Base-by-base conservation (phyloP, 306 rosid genomes). In the Dryas drummondii region DNA sequence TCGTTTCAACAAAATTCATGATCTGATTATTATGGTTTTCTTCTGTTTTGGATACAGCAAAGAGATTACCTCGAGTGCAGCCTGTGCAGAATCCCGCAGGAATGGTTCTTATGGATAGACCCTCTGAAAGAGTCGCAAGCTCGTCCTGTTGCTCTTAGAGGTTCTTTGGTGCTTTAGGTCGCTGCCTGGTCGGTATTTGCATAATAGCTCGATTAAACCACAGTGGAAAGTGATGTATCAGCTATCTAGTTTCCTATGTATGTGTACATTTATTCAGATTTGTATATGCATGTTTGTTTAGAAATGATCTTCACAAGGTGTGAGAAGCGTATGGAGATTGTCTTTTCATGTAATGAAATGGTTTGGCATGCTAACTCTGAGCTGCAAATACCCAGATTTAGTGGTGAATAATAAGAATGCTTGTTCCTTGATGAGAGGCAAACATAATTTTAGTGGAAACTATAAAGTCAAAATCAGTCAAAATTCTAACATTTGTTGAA, bases 91-190 rank as follows among this genome's bases (percentile, higher is more conserved):
- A 86, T 66, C 79, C 89, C 2, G 73, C 89, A 7, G 87, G 89
- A 60, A 86, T 86, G 89, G 89, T 86, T 76, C 81, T 82, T 27
- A 74, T 83, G 87, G 87, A 86, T 72, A 77, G 87, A 75, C 89
- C 89, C 40, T 72, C 87, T 12, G 89, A 86, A 70, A 80, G 89
- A 79, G 85, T 76, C 9, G 87, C 89, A 60, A 82, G 82, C 37
- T 68, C 87, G 1, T 77, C 89, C 15, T 86, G 89, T 77, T 86
- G 89, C 68, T 74, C 87, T n/a, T 86, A 77, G 76, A 72, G 17
- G 60, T 55, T 32, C 15, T 5, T 3, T 15, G 80, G 52, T 51
- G 56, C 79, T n/a, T 37, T 42, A 2, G 5, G 61, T 48, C 37
- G 6, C 66, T 16, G 45, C 70, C 59, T 11, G 40, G 40, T 4